Evolutionary conservation across 768 basidiomycete species (phyloP), one percentile per base, ranked within the genome.

Genomic region (Brasilioporus rufonigricans): DNA sequence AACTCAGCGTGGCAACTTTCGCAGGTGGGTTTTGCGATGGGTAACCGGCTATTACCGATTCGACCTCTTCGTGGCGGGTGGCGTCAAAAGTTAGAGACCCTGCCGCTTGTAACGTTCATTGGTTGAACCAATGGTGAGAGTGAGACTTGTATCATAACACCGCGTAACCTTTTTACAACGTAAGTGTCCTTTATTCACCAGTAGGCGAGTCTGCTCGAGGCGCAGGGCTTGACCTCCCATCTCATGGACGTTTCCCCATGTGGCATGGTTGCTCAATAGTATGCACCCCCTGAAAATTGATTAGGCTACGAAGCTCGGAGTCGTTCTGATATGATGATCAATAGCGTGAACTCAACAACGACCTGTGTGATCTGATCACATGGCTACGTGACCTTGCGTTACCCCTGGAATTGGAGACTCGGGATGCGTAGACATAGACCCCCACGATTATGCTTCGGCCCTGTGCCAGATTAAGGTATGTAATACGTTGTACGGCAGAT

Each of bases 401-500:
- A 50, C 21, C 26, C 24, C 47, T 35, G 44, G 43, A 44, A n/a
- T 10, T 21, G 40, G 47, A n/a, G 27, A 12, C 5, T 39, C 31
- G 16, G 14, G 31, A 23, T 33, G 35, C 27, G 45, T 50, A 27
- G 55, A 38, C 50, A 47, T 33, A 26, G 51, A 19, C 41, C 46
- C 56, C 32, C 53, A 54, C 59, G 57, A 46, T 51, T 39, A 40
- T 41, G 26, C 31, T 49, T 57, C 29, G 8, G 39, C 35, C 46
- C 54, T 48, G 54, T 66, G 60, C 61, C 60, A 66, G 47, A 55
- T 56, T 32, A 59, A 52, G 59, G 54, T 50, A 36, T 32, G 29
- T 32, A 54, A 55, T 50, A 52, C 16, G 40, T 48, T 52, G 49
- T 68, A 68, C 67, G 64, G 58, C 69, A 65, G 43, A 43, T 38